These are phyloP conservation scores for Microcyclosporella mali DNA, from an alignment of 2,329 filamentous ascomycete species.

Conservation along the genomic window DNA sequence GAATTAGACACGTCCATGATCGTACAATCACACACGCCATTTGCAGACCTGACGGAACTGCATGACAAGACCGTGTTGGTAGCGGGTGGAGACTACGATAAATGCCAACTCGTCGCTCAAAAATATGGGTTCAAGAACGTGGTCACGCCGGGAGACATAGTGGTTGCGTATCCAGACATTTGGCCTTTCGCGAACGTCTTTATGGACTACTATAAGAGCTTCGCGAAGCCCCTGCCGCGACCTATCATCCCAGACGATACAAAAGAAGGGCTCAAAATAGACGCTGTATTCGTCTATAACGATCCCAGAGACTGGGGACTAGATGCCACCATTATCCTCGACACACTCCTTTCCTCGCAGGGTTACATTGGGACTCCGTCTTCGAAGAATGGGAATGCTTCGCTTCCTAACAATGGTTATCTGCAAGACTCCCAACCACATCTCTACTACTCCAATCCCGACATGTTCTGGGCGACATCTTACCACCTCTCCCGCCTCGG, in stretches of 20 bases:
- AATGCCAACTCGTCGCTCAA: conserved; percentile 68
- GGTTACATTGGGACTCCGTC: conserved; percentile 79
- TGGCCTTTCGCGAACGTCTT: conserved; percentile 77
- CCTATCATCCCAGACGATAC: conserved; percentile 39
- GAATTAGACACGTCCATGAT: conserved; percentile 63
- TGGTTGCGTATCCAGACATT: conserved; percentile 64
- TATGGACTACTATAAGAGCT: conserved; percentile 53
- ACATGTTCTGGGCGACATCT: conserved; percentile 80
- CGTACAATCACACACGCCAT: conserved; percentile 87
- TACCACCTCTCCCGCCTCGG: conserved; percentile 83
- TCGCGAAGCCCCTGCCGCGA: conserved; percentile 53
- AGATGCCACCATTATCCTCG: conserved; percentile 76
- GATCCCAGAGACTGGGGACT: conserved; percentile 95
- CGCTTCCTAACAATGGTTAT: conserved; percentile 68
- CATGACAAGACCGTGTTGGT: conserved; percentile 49
- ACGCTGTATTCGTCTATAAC: conserved; percentile 89
- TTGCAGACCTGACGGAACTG: conserved; percentile 61
- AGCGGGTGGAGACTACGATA: conserved; percentile 43
- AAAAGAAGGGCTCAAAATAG: conserved; percentile 63
- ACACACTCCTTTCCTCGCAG: conserved; percentile 70
- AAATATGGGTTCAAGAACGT: conserved; percentile 53
- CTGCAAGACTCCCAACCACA: conserved; percentile 73
- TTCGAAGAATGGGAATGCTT: conserved; percentile 58
- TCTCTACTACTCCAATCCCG: conserved; percentile 84
- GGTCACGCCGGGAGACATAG: conserved; percentile 78